Percentiles rank a stretch among this genome's conserved stretches.
phyloP scores from a whole-genome alignment of 495 filamentous ascomycete genomes.

The Hypoxylon fuscum region DNA sequence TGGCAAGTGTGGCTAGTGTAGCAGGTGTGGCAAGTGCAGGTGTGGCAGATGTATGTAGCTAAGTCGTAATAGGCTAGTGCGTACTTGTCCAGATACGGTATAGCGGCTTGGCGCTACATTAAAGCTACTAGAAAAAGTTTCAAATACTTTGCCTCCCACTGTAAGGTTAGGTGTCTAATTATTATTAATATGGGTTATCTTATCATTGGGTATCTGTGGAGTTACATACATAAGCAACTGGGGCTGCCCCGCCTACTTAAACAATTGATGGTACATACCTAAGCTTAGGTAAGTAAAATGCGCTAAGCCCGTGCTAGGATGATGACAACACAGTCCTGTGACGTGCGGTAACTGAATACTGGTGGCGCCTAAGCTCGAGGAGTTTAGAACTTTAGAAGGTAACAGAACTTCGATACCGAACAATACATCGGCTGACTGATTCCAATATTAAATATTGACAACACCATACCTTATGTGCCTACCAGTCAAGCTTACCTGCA shows the following conservation, averaged over 20 bases:
- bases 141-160: too few relatives aligned
- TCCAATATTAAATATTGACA: neutral
- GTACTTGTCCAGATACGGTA: too few relatives aligned
- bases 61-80: too few relatives aligned
- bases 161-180: too few relatives aligned
- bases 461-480: neutral
- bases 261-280: slow-evolving; percentile 6
- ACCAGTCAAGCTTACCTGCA: neutral
- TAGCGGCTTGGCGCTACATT: too few relatives aligned
- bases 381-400: slow-evolving; percentile 15
- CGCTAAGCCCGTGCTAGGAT: slow-evolving; percentile 2
- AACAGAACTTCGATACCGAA: slow-evolving; percentile 3
- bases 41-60: too few relatives aligned
- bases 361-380: slow-evolving; percentile 10
- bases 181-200: too few relatives aligned
- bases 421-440: neutral
- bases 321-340: slow-evolving; percentile 15
- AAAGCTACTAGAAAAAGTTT: too few relatives aligned
- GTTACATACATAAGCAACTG: too few relatives aligned
- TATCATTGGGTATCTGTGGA: too few relatives aligned
- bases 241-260: slow-evolving; percentile 20
- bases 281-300: neutral
- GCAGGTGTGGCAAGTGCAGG: too few relatives aligned
- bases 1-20: too few relatives aligned
- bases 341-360: slow-evolving; percentile 20